These are phyloP conservation scores for Eucalyptus paniculata DNA, from an alignment of 345 rosid genomes.

Conservation along the genomic window DNA sequence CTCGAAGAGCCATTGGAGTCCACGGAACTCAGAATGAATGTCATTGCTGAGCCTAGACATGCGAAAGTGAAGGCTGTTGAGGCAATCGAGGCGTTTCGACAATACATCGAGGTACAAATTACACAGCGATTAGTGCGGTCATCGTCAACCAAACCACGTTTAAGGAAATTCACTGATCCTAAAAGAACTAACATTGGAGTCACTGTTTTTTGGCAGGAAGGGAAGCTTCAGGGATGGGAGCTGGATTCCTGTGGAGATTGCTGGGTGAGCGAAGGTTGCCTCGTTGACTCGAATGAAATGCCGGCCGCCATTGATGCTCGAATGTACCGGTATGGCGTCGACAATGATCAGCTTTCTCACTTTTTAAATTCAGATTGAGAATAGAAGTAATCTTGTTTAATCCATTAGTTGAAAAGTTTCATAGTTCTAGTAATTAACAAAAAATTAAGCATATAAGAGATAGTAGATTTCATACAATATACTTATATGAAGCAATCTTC, in stretches of 20 bases:
- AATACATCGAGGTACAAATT: slow-evolving; percentile 42
- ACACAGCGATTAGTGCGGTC: background rate
- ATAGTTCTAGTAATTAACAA: background rate
- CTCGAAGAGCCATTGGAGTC: slow-evolving; percentile 68
- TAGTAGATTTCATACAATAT: background rate
- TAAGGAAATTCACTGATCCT: background rate
- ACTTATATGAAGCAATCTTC: background rate
- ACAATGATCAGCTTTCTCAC: no score
- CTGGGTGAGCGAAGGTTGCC: no score
- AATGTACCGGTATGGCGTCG: no score
- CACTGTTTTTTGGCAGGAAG: slow-evolving; percentile 27
- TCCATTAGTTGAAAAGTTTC: background rate
- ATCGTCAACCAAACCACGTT: background rate
- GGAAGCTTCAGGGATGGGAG: slow-evolving; percentile 68
- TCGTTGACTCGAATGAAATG: no score
- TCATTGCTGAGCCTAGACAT: slow-evolving; percentile 52
- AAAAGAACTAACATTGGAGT: background rate
- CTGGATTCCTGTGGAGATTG: background rate
- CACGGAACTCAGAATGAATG: slow-evolving; percentile 57
- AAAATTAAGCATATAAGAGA: background rate
- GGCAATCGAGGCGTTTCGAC: slow-evolving; percentile 65
- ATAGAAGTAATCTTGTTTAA: no score
- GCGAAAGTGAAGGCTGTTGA: slow-evolving; percentile 64
- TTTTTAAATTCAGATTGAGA: no score
- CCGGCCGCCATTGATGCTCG: no score